phyloP scores from a whole-genome alignment of 768 basidiomycete genomes.

The Calocera cornea region DNA sequence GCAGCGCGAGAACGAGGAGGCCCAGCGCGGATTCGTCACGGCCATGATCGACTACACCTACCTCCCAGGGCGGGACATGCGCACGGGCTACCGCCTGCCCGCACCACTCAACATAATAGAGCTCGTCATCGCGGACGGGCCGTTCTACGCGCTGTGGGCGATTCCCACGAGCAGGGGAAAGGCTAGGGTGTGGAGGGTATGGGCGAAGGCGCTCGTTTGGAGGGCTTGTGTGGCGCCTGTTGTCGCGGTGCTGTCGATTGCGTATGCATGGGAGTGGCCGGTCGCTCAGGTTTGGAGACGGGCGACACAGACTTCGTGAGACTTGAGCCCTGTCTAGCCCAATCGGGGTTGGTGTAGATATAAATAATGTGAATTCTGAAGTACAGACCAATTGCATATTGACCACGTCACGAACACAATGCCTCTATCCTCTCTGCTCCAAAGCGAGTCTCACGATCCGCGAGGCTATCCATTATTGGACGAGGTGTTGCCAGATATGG shows the following conservation, averaged over 20 bases:
- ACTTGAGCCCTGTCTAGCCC: too few species aligned
- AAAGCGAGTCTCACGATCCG: too few species aligned
- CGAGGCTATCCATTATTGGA: too few species aligned
- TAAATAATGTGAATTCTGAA: too few species aligned
- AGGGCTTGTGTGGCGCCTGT: not conserved
- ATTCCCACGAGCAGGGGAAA: not conserved
- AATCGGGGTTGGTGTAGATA: too few species aligned
- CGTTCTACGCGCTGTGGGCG: not conserved
- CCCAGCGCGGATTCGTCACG: not conserved
- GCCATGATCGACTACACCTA: conserved; percentile 2
- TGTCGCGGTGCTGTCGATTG: not conserved
- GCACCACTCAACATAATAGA: not conserved
- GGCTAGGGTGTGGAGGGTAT: not conserved
- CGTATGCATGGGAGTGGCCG: not conserved
- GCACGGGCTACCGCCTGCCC: not conserved
- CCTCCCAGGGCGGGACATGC: not conserved
- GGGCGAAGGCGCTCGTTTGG: not conserved
- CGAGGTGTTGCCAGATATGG: too few species aligned
- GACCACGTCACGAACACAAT: too few species aligned
- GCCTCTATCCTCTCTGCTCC: too few species aligned
- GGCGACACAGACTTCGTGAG: not conserved
- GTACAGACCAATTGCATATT: not conserved
- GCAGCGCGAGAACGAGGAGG: not conserved
- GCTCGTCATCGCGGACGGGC: not conserved
- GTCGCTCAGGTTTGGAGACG: not conserved